A percentile compares a stretch with the other conserved stretches of the same genome.
Evolutionary conservation across 2,329 filamentous ascomycete genomes (phyloP).

Genomic region (Lachnellula hyalina): DNA sequence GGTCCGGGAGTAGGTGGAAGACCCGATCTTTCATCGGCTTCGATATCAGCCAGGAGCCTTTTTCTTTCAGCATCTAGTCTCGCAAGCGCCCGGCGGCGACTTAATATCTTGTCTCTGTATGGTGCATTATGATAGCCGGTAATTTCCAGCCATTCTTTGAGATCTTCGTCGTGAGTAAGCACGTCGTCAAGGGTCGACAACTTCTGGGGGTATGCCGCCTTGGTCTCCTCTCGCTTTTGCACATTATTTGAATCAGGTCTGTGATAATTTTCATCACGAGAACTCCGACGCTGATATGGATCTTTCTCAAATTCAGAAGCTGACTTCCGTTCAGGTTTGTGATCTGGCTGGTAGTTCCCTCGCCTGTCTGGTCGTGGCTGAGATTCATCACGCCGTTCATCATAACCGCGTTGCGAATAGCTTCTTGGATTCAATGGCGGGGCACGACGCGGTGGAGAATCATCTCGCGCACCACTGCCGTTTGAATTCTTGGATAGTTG

Average conservation of each 20-base stretch:
- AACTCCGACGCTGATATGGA: constrained; percentile 8
- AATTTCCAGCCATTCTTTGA: constrained; percentile 34
- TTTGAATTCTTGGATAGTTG: constrained; percentile 1
- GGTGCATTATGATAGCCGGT: constrained; percentile 32
- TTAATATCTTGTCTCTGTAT: constrained; percentile 31
- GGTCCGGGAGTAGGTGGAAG: constrained; percentile 3
- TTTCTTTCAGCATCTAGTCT: constrained; percentile 31
- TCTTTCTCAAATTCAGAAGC: constrained; percentile 15
- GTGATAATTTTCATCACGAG: constrained; percentile 16
- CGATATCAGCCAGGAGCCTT: constrained; percentile 27
- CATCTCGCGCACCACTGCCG: constrained; percentile 4
- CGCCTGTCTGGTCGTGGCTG: constrained; percentile 15
- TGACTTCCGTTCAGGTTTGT: constrained; percentile 17
- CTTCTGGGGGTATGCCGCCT: constrained; percentile 15
- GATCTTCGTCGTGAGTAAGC: constrained; percentile 26
- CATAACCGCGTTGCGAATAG: constrained; percentile 12
- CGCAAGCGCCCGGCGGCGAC: constrained; percentile 25
- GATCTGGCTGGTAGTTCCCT: constrained; percentile 4
- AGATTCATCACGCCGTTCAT: constrained; percentile 20
- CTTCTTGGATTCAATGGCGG: constrained; percentile 12
- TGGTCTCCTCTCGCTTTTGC: constrained; percentile 13
- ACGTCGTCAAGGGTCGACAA: constrained; percentile 22
- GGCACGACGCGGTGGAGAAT: constrained; percentile 18
- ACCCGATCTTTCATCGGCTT: constrained; percentile 21
- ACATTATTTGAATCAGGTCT: constrained; percentile 5